Percentiles rank a stretch among this genome's conserved stretches.
These are phyloP conservation scores for Amaranthus hypochondriacus DNA, from an alignment of 148 eudicot genomes.

Conservation along the genomic window DNA sequence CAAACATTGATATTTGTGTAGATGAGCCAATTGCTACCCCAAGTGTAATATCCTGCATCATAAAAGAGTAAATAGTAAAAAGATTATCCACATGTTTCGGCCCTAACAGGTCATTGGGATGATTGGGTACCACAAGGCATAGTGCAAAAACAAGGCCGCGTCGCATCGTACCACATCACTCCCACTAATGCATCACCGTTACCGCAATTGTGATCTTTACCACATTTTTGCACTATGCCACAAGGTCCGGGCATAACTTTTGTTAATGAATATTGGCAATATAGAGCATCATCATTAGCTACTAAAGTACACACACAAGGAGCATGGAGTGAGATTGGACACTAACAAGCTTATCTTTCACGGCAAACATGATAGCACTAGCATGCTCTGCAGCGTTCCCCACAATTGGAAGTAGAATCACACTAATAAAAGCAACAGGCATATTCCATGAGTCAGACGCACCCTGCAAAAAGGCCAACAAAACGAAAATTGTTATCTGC, in stretches of 20 bases:
- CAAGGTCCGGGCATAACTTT: neutral
- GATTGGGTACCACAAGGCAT: neutral
- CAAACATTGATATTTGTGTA: constrained; percentile 94
- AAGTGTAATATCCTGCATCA: constrained; percentile 71
- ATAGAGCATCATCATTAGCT: too few species aligned
- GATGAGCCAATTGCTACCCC: constrained; percentile 96
- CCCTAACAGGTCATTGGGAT: neutral
- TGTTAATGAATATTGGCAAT: neutral
- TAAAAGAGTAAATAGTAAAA: neutral
- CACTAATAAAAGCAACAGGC: constrained; percentile 84
- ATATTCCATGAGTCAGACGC: constrained; percentile 81
- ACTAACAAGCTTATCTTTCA: constrained; percentile 92
- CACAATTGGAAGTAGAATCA: constrained; percentile 88
- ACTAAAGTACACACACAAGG: neutral
- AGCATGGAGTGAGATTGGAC: neutral
- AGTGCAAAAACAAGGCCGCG: neutral
- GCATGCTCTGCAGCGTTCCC: constrained; percentile 98
- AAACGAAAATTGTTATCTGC: neutral
- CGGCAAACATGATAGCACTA: constrained; percentile 91
- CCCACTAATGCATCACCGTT: too few species aligned
- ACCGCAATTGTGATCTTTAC: too few species aligned
- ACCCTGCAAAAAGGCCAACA: constrained; percentile 48
- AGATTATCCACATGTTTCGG: neutral
- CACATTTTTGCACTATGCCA: too few species aligned
- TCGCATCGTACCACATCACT: too few species aligned